phyloP scores from a whole-genome alignment of 176 grass and related monocot genomes.

The Pontederia paniculata region DNA sequence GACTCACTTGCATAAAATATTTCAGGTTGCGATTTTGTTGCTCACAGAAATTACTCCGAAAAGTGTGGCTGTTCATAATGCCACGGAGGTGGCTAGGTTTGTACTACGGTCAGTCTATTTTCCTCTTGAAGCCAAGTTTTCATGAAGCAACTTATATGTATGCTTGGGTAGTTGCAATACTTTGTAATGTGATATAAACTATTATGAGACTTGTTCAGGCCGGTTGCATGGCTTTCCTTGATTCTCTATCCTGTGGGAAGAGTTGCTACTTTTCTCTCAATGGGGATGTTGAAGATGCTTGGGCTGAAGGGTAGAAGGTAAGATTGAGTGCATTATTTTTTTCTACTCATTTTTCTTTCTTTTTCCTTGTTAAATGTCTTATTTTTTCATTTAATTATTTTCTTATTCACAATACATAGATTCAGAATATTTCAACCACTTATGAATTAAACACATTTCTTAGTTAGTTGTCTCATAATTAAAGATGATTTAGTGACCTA shows the following conservation, averaged over 20 bases:
- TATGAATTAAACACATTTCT: too few species aligned
- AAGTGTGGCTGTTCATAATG: conserved; percentile 95
- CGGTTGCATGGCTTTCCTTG: conserved; percentile 94
- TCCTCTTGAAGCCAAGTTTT: background rate
- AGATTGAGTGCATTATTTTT: background rate
- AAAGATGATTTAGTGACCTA: too few species aligned
- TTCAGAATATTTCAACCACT: too few species aligned
- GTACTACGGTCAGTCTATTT: conserved; percentile 64
- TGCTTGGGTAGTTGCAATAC: background rate
- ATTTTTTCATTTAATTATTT: background rate
- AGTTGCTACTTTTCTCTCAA: conserved; percentile 79
- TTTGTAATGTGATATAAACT: background rate
- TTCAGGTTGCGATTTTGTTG: conserved; percentile 85
- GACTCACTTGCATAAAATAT: background rate
- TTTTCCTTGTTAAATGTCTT: background rate
- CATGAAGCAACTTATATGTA: background rate
- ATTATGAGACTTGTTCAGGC: conserved; percentile 46
- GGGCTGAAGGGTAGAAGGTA: conserved; percentile 96
- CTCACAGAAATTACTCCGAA: conserved; percentile 98
- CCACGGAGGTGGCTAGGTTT: conserved; percentile 87
- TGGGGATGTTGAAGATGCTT: conserved; percentile 96
- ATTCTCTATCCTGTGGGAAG: conserved; percentile 85
- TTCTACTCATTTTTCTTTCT: background rate
- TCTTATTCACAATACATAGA: background rate
- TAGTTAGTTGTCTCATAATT: too few species aligned